These are phyloP conservation scores for Xylaria palmicola DNA, from an alignment of 495 filamentous ascomycete species.

Conservation along the genomic window DNA sequence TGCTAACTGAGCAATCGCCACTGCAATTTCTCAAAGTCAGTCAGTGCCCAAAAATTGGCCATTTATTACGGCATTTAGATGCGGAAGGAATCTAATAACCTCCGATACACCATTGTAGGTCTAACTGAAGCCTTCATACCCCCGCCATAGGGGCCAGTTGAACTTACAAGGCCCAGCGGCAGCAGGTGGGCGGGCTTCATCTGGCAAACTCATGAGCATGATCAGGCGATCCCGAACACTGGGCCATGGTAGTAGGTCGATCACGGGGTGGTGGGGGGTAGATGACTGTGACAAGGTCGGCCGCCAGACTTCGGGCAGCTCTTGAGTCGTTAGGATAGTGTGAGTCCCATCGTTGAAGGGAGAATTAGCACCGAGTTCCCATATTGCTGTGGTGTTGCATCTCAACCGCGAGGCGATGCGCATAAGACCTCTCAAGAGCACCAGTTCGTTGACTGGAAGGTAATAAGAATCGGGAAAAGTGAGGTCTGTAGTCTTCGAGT, in stretches of 20 bases:
- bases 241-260: constrained; percentile 54
- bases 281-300: constrained; percentile 26
- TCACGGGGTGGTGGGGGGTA: constrained; percentile 49
- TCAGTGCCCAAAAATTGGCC: too few relatives aligned
- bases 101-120: neutral
- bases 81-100: neutral
- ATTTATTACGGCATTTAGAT: neutral
- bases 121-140: neutral
- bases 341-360: constrained; percentile 20
- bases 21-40: neutral
- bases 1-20: constrained; percentile 1
- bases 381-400: constrained; percentile 10
- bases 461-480: constrained; percentile 31
- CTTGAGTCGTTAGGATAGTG: constrained; percentile 8
- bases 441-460: constrained; percentile 29
- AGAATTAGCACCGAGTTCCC: constrained; percentile 20
- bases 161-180: constrained; percentile 32
- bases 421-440: constrained; percentile 22
- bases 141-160: too few relatives aligned
- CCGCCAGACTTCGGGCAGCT: constrained; percentile 25
- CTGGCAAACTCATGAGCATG: constrained; percentile 39
- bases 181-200: constrained; percentile 34
- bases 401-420: constrained; percentile 31
- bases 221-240: constrained; percentile 45
- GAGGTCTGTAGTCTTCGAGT: neutral